phyloP scores from a whole-genome alignment of 306 rosid genomes.

The Trifolium fragiferum region DNA sequence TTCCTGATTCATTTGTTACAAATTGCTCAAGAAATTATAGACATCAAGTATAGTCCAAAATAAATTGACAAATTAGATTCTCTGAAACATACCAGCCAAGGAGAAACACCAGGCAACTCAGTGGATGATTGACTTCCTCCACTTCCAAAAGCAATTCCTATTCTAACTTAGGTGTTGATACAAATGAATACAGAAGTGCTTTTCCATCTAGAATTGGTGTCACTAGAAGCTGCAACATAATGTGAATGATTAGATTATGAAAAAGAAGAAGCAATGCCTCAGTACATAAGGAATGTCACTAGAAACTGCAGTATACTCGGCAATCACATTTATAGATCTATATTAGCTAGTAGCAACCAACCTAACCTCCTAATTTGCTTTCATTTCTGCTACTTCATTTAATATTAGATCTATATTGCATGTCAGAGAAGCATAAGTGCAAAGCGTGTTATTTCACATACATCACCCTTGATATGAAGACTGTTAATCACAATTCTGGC shows the following conservation, averaged over 20 bases:
- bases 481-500: constrained; percentile 94
- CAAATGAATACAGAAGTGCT: constrained; percentile 81
- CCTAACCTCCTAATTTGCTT: constrained; percentile 4
- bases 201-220: constrained; percentile 86
- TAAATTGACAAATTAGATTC: background rate
- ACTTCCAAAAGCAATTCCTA: constrained; percentile 97
- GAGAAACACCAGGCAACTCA: constrained; percentile 90
- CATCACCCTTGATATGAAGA: constrained; percentile 96
- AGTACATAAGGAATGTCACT: background rate
- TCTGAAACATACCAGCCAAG: constrained; percentile 77
- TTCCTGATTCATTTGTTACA: no score
- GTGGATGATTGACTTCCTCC: constrained; percentile 96
- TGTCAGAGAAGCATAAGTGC: constrained; percentile 23
- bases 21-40: no score
- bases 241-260: constrained; percentile 38
- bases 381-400: constrained; percentile 11
- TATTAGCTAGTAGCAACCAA: no score
- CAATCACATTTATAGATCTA: constrained; percentile 3
- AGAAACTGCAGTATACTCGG: background rate
- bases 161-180: constrained; percentile 85
- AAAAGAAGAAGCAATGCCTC: background rate
- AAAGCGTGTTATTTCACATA: constrained; percentile 54
- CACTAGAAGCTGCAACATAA: constrained; percentile 72
- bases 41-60: background rate
- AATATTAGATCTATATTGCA: background rate